A percentile compares a stretch with the other conserved stretches of the same genome.
Evolutionary conservation across 768 basidiomycete species (phyloP).

Genomic region (Boletus barrowsii): DNA sequence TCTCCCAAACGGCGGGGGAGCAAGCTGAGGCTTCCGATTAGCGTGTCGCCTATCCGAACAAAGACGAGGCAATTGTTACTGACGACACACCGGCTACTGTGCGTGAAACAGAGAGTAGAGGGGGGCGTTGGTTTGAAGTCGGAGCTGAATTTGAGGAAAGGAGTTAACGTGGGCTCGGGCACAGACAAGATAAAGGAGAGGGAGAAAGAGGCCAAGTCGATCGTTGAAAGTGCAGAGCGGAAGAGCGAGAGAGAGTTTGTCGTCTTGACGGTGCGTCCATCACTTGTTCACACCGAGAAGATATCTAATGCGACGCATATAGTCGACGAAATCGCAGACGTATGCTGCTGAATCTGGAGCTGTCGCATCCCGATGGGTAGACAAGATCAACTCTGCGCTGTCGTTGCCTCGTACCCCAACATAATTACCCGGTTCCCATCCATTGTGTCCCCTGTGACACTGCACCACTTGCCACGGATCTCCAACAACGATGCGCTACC

Average conservation of each 20-base stretch:
- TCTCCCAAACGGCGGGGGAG: constrained; percentile 56
- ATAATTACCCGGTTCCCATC: background rate
- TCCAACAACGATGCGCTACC: background rate
- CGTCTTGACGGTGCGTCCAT: constrained; percentile 53
- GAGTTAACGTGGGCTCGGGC: constrained; percentile 2
- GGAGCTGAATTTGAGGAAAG: constrained; percentile 43
- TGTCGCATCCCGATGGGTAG: constrained; percentile 36
- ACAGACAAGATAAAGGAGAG: constrained; percentile 38
- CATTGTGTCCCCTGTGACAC: background rate
- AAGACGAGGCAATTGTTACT: constrained; percentile 56
- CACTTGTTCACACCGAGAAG: background rate
- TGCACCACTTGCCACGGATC: background rate
- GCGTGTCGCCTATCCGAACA: constrained; percentile 44
- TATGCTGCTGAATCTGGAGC: constrained; percentile 40
- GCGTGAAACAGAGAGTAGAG: constrained; percentile 46
- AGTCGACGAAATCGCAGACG: constrained; percentile 47
- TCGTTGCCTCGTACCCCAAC: constrained; percentile 13
- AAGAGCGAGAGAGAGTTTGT: constrained; percentile 60
- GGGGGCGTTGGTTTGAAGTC: constrained; percentile 44
- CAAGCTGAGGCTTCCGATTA: constrained; percentile 48
- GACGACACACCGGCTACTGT: constrained; percentile 55
- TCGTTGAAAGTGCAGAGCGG: constrained; percentile 46
- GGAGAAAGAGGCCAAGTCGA: constrained; percentile 45
- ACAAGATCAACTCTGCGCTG: constrained; percentile 37
- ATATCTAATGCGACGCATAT: background rate